Evolutionary conservation across 805 yeast genomes (phyloP).

Genomic region (Cyberlindnera mrakii): DNA sequence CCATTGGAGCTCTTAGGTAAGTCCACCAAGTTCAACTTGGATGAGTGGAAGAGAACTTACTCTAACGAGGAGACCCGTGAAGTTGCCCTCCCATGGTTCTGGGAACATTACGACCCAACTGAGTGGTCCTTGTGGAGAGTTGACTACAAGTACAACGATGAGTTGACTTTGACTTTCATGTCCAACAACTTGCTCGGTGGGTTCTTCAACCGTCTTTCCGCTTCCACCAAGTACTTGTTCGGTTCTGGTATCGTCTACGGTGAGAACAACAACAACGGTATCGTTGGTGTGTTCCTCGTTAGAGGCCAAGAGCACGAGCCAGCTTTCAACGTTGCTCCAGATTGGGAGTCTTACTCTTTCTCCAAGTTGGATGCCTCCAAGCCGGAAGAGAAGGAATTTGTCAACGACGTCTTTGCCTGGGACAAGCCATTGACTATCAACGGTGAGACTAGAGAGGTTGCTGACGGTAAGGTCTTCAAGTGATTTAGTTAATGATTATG

Average conservation of each 20-base stretch:
- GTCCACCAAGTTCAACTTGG: constrained; percentile 58
- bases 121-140: constrained; percentile 96
- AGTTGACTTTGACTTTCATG: constrained; percentile 95
- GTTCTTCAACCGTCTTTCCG: constrained; percentile 91
- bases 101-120: constrained; percentile 86
- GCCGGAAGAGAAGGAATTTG: constrained; percentile 70
- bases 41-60: constrained; percentile 95
- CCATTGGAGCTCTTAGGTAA: constrained; percentile 84
- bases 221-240: constrained; percentile 88
- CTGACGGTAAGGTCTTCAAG: constrained; percentile 97
- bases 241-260: constrained; percentile 95
- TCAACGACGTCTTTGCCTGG: constrained; percentile 96
- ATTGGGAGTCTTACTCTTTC: constrained; percentile 92
- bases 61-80: constrained; percentile 96
- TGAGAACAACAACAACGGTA: constrained; percentile 98
- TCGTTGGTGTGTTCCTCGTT: constrained; percentile 87
- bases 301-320: constrained; percentile 91
- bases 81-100: constrained; percentile 95
- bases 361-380: constrained; percentile 75
- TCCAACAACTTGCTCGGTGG: constrained; percentile 98
- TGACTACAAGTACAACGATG: constrained; percentile 96
- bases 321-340: constrained; percentile 98
- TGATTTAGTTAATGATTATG: constrained; percentile 29
- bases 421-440: constrained; percentile 82
- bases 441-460: constrained; percentile 82